Percentiles rank a stretch among this genome's conserved stretches.
These are phyloP conservation scores for Penicillium capsulatum DNA, from an alignment of 2,329 filamentous ascomycete species.

Conservation along the genomic window DNA sequence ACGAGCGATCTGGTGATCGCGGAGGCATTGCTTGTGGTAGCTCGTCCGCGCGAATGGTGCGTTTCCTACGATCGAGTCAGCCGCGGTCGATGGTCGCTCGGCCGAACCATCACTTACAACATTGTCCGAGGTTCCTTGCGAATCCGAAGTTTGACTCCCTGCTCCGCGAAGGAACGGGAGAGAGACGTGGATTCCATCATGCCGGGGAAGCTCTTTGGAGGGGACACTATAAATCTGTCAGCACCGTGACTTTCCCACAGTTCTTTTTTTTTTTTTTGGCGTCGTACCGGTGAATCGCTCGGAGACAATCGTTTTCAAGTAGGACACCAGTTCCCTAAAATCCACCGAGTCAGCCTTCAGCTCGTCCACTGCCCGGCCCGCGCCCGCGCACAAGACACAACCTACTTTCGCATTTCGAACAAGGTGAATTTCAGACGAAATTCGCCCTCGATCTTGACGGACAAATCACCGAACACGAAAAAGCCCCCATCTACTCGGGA, in stretches of 20 bases:
- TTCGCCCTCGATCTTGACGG: conserved; percentile 67
- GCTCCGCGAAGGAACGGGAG: conserved; percentile 78
- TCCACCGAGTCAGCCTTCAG: conserved; percentile 16
- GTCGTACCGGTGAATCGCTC: conserved; percentile 63
- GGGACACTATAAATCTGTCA: conserved; percentile 32
- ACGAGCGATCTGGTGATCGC: conserved; percentile 37
- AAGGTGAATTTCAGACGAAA: conserved; percentile 73
- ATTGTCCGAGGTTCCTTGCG: conserved; percentile 73
- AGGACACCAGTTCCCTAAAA: conserved; percentile 44
- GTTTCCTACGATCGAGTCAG: conserved; percentile 31
- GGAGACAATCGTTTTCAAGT: conserved; percentile 55
- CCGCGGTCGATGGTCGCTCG: too few species aligned
- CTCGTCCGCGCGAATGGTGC: conserved; percentile 37
- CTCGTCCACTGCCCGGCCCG: conserved; percentile 2
- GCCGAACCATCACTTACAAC: conserved; percentile 30
- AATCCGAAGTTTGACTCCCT: conserved; percentile 76
- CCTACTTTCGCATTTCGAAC: conserved; percentile 65
- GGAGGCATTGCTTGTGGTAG: conserved; percentile 34
- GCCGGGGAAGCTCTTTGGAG: conserved; percentile 68
- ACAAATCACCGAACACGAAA: conserved; percentile 88
- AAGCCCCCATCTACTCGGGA: conserved; percentile 65
- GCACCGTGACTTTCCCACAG: background rate
- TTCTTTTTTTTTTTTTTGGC: background rate
- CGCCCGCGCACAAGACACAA: conserved; percentile 1
- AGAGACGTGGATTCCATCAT: conserved; percentile 77